Evolutionary conservation across 768 basidiomycete genomes (phyloP).

Genomic region (Kwoniella shandongensis): DNA sequence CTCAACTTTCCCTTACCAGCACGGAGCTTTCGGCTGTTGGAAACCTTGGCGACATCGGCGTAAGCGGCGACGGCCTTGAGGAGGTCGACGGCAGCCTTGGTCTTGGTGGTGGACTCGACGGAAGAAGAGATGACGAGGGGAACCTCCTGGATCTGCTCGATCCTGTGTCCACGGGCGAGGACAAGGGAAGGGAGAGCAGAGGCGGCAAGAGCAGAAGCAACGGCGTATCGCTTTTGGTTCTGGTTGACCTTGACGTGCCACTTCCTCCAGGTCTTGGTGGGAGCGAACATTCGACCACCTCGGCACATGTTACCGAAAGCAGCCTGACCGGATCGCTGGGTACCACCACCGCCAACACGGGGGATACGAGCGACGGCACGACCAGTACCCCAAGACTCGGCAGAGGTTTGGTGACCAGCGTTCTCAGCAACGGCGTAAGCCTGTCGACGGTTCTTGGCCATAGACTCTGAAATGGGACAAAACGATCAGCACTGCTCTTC

Average conservation of each 20-base stretch:
- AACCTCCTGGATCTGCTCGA: constrained; percentile 94
- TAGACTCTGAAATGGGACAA: constrained; percentile 67
- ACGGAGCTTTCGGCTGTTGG: constrained; percentile 92
- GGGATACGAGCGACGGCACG: constrained; percentile 99
- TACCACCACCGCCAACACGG: constrained; percentile 98
- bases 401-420: constrained; percentile 97
- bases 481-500: constrained; percentile 1
- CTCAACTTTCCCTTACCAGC: constrained; percentile 97
- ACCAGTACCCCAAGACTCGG: constrained; percentile 99
- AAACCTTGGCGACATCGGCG: constrained; percentile 91
- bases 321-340: constrained; percentile 97
- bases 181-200: constrained; percentile 97
- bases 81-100: constrained; percentile 92
- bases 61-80: constrained; percentile 88
- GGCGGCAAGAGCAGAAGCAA: constrained; percentile 95
- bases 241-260: constrained; percentile 99
- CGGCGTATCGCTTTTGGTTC: constrained; percentile 97
- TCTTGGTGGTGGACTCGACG: constrained; percentile 88
- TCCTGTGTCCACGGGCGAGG: constrained; percentile 97
- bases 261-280: constrained; percentile 98
- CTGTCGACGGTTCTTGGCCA: constrained; percentile 97
- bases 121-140: constrained; percentile 82
- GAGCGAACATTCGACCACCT: constrained; percentile 99
- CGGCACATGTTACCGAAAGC: constrained; percentile 99
- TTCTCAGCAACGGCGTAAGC: constrained; percentile 95